phyloP scores from a whole-genome alignment of 345 rosid genomes.

The Camelina sativa region DNA sequence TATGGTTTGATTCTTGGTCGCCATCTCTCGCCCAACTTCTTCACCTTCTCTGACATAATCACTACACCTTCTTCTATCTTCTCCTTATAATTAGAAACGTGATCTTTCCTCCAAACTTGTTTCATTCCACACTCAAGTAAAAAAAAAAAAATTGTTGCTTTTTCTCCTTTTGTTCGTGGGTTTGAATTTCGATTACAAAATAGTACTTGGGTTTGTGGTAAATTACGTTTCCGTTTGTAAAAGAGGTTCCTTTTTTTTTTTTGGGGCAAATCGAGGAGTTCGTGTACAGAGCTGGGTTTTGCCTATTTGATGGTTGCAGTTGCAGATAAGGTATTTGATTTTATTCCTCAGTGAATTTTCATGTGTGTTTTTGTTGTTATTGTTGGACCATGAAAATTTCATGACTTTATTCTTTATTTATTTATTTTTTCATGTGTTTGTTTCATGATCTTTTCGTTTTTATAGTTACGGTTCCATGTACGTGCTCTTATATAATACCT shows the following conservation, averaged over 20 bases:
- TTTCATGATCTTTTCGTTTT: constrained; percentile 40
- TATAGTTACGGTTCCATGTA: constrained; percentile 30
- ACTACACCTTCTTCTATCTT: constrained; percentile 36
- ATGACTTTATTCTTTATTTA: constrained; percentile 10
- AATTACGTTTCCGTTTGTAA: background rate
- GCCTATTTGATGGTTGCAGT: constrained; percentile 31
- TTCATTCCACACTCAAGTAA: background rate
- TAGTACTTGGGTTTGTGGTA: background rate
- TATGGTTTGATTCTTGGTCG: constrained; percentile 78
- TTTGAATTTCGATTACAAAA: constrained; percentile 7
- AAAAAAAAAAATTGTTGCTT: background rate
- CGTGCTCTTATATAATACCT: constrained; percentile 10
- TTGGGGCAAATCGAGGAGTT: constrained; percentile 30
- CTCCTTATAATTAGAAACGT: constrained; percentile 36
- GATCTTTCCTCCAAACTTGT: constrained; percentile 13
- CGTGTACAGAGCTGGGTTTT: constrained; percentile 29
- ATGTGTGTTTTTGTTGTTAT: constrained; percentile 37
- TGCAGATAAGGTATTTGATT: constrained; percentile 50
- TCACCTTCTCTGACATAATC: constrained; percentile 73
- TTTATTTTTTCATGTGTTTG: background rate
- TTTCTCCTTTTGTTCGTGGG: constrained; percentile 3
- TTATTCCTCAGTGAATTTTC: constrained; percentile 49
- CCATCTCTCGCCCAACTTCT: constrained; percentile 80
- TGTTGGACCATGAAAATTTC: constrained; percentile 40
- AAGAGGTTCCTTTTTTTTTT: background rate